Evolutionary conservation across 2,329 filamentous ascomycete species (phyloP).

Genomic region (Ophiosphaerella herpotricha): DNA sequence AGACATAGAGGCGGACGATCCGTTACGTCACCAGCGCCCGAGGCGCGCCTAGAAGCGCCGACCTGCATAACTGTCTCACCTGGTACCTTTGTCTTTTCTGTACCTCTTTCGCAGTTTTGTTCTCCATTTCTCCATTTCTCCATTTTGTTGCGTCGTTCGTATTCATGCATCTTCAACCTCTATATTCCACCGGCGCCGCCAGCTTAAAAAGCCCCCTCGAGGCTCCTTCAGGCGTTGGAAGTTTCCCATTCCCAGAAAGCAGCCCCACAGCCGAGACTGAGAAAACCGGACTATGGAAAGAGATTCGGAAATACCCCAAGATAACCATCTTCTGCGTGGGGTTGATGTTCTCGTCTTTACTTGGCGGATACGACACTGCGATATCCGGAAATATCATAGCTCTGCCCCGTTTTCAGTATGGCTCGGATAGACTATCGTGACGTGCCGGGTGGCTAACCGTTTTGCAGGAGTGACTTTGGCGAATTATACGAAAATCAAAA

Average conservation of each 20-base stretch:
- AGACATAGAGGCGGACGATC: too few species aligned
- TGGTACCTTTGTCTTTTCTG: too few species aligned
- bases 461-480: background rate
- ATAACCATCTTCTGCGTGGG: background rate
- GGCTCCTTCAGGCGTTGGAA: background rate
- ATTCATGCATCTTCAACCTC: background rate
- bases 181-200: background rate
- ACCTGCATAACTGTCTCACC: too few species aligned
- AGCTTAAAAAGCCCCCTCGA: background rate
- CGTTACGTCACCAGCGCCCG: too few species aligned
- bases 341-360: conserved; percentile 1
- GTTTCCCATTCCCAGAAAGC: background rate
- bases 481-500: conserved; percentile 6
- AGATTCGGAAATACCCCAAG: background rate
- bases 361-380: background rate
- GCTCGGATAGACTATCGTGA: too few species aligned
- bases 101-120: too few species aligned
- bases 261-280: background rate
- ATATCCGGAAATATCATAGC: conserved; percentile 1
- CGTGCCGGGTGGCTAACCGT: background rate
- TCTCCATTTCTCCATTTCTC: too few species aligned
- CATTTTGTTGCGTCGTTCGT: too few species aligned
- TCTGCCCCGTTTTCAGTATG: background rate
- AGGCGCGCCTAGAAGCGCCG: too few species aligned
- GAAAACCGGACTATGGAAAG: background rate